Base-by-base conservation (phyloP, 768 basidiomycete species). In the Collybiopsis luxurians region DNA sequence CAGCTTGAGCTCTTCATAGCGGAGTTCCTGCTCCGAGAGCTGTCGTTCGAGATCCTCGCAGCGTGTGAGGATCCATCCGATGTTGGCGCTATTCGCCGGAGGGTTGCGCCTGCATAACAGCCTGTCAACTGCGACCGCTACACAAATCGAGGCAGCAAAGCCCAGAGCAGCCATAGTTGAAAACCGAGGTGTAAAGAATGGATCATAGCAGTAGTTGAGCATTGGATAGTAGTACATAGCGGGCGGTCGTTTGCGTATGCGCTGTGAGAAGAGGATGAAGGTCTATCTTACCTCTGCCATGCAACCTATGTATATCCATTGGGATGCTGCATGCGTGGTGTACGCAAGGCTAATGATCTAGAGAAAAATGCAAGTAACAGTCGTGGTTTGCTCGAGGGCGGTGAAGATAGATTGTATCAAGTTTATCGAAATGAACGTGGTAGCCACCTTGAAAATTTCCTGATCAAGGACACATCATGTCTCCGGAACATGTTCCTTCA, bases 1-100 rank as follows among this genome's bases (percentile, higher is more conserved):
- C 4, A 47, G 12, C 36, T 21, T 34, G 36, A 55, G 54, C n/a
- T 55, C 54, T 39, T 47, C 19, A 15, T 47, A 55, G 34, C 45
- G 54, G 27, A 3, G 9, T 4, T 55, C 31, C 28, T 38, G 28
- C 26, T 46, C 44, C 10, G 45, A 12, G 23, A 55, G 45, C 54
- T 55, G 19, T 9, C 23, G 45, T 31, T 46, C 54, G 6, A 48
- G 43, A 10, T 38, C 27, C 17, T 47, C 10, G 31, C 45, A 55
- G 15, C 24, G 54, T 24, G 13, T 47, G 26, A 55, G 34, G 27
- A 55, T n/a, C 54, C 45, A 45, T 17, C 36, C 43, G 28, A 54
- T n/a, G 19, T 42, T 45, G 26, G 53, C 17, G 13, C 28, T 26
- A 15, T 26, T 19, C n/a, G 38, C 12, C 10, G 5, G 36, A 19